phyloP scores from a whole-genome alignment of 805 yeast genomes.

The Blastobotrys parvus region DNA sequence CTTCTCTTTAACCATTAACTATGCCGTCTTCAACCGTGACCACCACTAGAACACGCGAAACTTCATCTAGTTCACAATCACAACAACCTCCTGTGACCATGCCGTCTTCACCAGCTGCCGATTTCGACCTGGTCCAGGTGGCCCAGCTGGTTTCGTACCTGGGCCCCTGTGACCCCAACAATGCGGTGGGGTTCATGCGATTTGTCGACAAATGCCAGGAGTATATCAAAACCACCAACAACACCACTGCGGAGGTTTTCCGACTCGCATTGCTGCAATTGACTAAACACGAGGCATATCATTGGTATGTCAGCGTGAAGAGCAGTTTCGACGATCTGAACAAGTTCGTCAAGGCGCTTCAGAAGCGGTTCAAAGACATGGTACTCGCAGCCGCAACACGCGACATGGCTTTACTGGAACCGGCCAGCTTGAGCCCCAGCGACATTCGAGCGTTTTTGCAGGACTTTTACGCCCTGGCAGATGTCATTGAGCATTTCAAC shows the following conservation, averaged over 20 bases:
- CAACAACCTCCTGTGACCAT: neutral
- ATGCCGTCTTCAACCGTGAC: neutral
- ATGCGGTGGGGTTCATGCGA: neutral
- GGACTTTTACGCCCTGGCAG: neutral
- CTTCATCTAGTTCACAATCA: neutral
- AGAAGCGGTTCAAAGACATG: neutral
- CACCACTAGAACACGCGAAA: neutral
- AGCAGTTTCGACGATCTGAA: neutral
- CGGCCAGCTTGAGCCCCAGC: neutral
- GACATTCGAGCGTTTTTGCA: neutral
- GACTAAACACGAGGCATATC: neutral
- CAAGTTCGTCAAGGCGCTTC: neutral
- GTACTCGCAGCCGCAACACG: neutral
- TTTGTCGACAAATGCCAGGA: neutral
- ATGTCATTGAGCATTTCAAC: neutral
- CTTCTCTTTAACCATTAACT: too few species aligned
- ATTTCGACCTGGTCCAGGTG: neutral
- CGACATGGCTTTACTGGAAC: neutral
- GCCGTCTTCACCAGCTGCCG: neutral
- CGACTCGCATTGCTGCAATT: neutral
- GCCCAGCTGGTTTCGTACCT: neutral
- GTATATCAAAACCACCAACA: neutral
- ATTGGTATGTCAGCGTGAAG: neutral
- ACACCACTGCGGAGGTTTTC: neutral
- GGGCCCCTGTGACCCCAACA: neutral